Evolutionary conservation across 139 green algal species (phyloP).

Genomic region (Coelastrella sp.): DNA sequence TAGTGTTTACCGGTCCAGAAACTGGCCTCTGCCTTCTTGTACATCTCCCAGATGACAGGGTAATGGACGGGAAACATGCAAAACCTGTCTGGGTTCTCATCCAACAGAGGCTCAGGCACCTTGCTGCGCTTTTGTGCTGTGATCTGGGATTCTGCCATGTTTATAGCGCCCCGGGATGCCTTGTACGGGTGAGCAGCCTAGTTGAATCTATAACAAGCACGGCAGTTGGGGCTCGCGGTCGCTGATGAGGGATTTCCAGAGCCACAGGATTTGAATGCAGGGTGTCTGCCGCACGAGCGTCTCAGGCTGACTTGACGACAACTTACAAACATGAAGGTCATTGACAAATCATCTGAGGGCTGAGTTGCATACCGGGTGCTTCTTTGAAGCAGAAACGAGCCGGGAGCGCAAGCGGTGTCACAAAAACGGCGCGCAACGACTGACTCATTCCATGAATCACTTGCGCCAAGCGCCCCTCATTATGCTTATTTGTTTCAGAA

Average conservation of each 20-base stretch:
- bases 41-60: slow-evolving; percentile 91
- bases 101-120: slow-evolving; percentile 80
- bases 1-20: slow-evolving; percentile 90
- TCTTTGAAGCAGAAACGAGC: neutral
- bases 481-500: no score
- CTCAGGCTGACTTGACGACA: neutral
- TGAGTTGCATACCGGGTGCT: no score
- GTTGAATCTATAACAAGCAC: no score
- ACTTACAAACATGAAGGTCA: no score
- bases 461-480: no score
- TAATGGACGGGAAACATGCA: slow-evolving; percentile 96
- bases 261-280: neutral
- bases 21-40: slow-evolving; percentile 97
- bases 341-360: no score
- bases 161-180: neutral
- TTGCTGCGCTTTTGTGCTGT: neutral
- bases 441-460: no score
- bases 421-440: no score
- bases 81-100: slow-evolving; percentile 93
- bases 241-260: neutral
- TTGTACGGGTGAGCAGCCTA: no score
- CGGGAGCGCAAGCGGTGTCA: no score
- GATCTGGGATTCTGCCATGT: neutral
- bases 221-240: no score
- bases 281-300: neutral